Evolutionary conservation across 1,284 basidiomycete species (phyloP).

Genomic region (Gymnopus androsaceus): DNA sequence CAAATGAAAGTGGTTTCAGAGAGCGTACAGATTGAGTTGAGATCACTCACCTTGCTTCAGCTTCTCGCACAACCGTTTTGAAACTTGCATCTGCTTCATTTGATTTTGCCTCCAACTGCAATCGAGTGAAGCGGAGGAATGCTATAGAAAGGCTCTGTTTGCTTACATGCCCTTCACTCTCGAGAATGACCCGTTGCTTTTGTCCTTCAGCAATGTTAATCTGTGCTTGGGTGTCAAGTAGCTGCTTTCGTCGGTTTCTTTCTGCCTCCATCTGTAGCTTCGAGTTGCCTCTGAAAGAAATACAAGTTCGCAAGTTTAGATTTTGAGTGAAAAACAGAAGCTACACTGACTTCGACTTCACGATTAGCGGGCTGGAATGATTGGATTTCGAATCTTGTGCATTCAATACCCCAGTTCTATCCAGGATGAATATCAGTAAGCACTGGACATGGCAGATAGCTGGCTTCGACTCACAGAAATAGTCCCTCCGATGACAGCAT

Average conservation of each 20-base stretch:
- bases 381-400: constrained; percentile 56
- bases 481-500: constrained; percentile 48
- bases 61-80: constrained; percentile 46
- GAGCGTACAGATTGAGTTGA: neutral
- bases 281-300: constrained; percentile 45
- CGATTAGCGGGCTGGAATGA: constrained; percentile 54
- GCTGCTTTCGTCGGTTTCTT: constrained; percentile 52
- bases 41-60: constrained; percentile 37
- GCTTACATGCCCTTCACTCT: constrained; percentile 48
- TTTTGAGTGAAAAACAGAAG: constrained; percentile 7
- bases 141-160: neutral
- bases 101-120: constrained; percentile 42
- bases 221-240: constrained; percentile 56
- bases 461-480: constrained; percentile 44
- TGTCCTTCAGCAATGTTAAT: constrained; percentile 58
- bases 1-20: constrained; percentile 13
- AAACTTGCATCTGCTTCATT: constrained; percentile 48
- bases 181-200: constrained; percentile 53
- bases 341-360: constrained; percentile 44
- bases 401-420: constrained; percentile 56
- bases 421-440: too few relatives aligned
- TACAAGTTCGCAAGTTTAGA: neutral
- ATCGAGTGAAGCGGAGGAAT: neutral
- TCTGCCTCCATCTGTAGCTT: constrained; percentile 61
- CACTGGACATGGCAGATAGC: too few relatives aligned